Evolutionary conservation across 768 basidiomycete species (phyloP), one percentile per base, ranked within the genome.

Genomic region (Mycena rosella): DNA sequence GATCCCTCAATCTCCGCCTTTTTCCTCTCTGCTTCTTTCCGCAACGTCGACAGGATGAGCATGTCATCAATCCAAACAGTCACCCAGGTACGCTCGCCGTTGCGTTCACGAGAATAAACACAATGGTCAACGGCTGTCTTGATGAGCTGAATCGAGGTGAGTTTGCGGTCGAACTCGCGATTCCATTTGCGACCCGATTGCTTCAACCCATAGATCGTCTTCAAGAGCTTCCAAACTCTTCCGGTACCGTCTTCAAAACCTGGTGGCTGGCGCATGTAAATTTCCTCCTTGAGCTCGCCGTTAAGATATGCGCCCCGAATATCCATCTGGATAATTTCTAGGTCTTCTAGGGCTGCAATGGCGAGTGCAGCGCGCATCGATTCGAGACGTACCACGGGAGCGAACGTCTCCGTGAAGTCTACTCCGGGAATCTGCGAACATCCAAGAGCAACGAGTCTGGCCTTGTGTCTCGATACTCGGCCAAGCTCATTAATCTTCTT

Each of bases 141-240:
- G 15, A 40, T 58, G 59, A 76, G 79, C 5, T 72, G 72, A 8
- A 75, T 61, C 2, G 47, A 49, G 9, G 59, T 70, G n/a, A 81
- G 60, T 18, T 60, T 22, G 5, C 54, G 11, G 27, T 72, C 58
- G 7, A 82, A 53, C 48, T 78, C 55, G 7, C 72, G 34, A 53
- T 82, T 76, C 79, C 78, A 83, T 55, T 77, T 63, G 2, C 61
- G 60, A 5, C 67, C 60, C 26, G 67, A 62, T 44, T 68, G 67
- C 44, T 58, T 58, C 14, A 68, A 42, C 30, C 67, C 67, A 30
- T 68, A 68, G 2, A 68, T 24, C 8, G 61, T 58, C 29, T 63
- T 63, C 32, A 34, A 20, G 20, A 68, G 29, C 14, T 38, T 45
- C 42, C 49, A 60, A 44, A 69, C 67, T 17, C 62, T 49, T 34